These are phyloP conservation scores for Mimosa pudica DNA, from an alignment of 306 rosid genomes.

Conservation along the genomic window DNA sequence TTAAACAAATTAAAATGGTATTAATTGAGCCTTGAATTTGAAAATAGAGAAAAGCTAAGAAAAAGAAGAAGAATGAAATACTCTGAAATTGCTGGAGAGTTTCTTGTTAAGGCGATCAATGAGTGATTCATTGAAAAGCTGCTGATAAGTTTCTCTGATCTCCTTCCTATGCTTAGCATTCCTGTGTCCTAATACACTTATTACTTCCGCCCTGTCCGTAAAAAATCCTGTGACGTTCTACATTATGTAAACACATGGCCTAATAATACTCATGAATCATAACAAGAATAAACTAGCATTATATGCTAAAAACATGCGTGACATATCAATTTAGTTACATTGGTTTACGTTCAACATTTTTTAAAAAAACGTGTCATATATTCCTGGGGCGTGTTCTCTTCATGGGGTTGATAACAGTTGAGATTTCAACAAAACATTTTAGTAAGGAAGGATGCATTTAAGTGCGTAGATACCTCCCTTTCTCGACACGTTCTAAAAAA, in stretches of 20 bases:
- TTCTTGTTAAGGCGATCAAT: conserved; percentile 61
- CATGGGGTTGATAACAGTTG: no score
- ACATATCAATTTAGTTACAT: no score
- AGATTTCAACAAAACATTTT: background rate
- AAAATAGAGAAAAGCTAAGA: background rate
- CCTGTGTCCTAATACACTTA: conserved; percentile 78
- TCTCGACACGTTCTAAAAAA: no score
- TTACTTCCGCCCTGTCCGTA: conserved; percentile 61
- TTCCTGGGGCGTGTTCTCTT: no score
- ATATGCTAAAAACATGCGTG: background rate
- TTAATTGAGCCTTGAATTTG: no score
- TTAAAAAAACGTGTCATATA: no score
- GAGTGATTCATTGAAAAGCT: conserved; percentile 79
- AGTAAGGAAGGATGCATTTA: no score
- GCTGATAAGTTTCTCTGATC: conserved; percentile 71
- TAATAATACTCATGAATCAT: conserved; percentile 1
- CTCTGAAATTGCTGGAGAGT: conserved; percentile 87
- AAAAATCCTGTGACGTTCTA: conserved; percentile 59
- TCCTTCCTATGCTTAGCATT: conserved; percentile 71
- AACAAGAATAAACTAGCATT: background rate
- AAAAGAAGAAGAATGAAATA: conserved; percentile 49
- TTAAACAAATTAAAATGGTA: no score
- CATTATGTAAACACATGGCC: background rate
- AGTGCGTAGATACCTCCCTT: no score
- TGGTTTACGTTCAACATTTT: no score